phyloP scores from a whole-genome alignment of 192 early-diverging fungal genomes.

The Podila clonocystis region DNA sequence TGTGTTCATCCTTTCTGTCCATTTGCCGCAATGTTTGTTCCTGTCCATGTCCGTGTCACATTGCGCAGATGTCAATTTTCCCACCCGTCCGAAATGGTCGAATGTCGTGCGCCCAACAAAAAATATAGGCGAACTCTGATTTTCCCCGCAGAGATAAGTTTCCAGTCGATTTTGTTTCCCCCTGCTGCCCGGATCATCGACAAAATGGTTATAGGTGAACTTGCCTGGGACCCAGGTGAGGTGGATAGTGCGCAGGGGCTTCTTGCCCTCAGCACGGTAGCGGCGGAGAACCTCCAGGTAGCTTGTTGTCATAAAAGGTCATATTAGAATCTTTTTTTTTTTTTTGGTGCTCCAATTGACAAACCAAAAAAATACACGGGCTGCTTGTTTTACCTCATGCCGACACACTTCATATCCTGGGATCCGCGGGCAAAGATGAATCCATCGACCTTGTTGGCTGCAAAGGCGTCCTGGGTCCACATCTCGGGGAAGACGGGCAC shows the following conservation, averaged over 20 bases:
- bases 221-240: conserved; percentile 79
- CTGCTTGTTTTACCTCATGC: conserved; percentile 53
- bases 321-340: not conserved
- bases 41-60: no score
- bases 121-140: no score
- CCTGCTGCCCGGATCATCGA: conserved; percentile 5
- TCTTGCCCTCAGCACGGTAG: conserved; percentile 63
- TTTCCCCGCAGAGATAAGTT: no score
- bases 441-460: conserved; percentile 69
- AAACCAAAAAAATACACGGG: not conserved
- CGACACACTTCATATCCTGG: conserved; percentile 95
- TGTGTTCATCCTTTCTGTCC: no score
- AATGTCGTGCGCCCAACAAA: no score
- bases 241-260: conserved; percentile 76
- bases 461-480: conserved; percentile 85
- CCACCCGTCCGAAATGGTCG: no score
- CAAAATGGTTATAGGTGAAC: not conserved
- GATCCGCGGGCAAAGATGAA: conserved; percentile 85
- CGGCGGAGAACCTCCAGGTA: conserved; percentile 85
- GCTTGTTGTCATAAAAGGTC: conserved; percentile 22
- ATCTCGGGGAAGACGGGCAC: conserved; percentile 83
- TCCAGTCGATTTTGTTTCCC: no score
- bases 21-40: no score
- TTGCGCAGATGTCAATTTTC: no score
- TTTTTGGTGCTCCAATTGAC: no score